Conservation (phyloP, 805 yeast genomes). For the Candida cerambycidarum region DNA sequence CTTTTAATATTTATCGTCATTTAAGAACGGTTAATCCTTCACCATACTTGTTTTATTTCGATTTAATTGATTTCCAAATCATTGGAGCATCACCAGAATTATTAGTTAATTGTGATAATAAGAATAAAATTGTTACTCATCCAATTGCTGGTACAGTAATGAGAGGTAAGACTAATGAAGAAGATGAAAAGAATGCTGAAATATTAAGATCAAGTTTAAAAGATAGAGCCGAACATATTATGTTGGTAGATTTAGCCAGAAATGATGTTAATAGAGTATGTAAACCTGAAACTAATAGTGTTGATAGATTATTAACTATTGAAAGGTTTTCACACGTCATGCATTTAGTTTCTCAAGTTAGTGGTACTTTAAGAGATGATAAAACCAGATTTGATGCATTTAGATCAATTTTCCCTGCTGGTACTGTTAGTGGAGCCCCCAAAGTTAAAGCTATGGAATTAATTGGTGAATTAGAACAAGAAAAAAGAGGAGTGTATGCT, state of each 20-base stretch:
- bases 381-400: conserved; percentile 95
- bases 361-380: conserved; percentile 82
- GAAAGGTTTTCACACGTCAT: conserved; percentile 96
- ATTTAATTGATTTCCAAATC: conserved; percentile 85
- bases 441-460: conserved; percentile 96
- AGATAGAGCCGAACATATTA: conserved; percentile 97
- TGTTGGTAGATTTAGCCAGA: conserved; percentile 97
- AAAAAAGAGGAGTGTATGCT: conserved; percentile 94
- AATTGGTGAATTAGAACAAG: conserved; percentile 84
- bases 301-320: conserved; percentile 83
- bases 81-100: conserved; percentile 98
- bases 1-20: conserved; percentile 94
- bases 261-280: conserved; percentile 96
- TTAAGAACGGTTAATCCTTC: conserved; percentile 95
- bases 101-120: conserved; percentile 73
- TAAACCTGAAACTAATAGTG: conserved; percentile 77
- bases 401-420: conserved; percentile 98
- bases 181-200: conserved; percentile 81
- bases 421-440: conserved; percentile 98
- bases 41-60: conserved; percentile 93
- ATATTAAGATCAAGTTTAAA: conserved; percentile 73
- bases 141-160: conserved; percentile 97
- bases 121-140: conserved; percentile 81
- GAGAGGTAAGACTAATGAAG: conserved; percentile 88
- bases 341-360: conserved; percentile 93